phyloP scores from a whole-genome alignment of 106 monocot species.

The Agapanthus africanus region DNA sequence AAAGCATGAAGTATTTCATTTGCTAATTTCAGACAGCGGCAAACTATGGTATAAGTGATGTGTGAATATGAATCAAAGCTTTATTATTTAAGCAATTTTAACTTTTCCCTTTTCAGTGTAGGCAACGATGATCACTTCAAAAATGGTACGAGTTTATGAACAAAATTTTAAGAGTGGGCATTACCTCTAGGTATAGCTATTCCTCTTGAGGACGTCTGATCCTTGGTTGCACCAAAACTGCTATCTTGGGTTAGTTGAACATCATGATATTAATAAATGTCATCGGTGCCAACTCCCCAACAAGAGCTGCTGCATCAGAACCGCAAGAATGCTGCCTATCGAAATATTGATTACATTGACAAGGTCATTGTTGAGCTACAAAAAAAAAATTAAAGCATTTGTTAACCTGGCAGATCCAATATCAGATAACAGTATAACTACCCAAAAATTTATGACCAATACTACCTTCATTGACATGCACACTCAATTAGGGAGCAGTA shows the following conservation, averaged over 20 bases:
- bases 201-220: background rate
- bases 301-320: constrained; percentile 67
- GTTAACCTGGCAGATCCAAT: background rate
- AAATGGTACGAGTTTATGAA: background rate
- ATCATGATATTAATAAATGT: too few relatives aligned
- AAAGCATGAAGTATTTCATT: background rate
- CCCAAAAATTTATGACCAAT: background rate
- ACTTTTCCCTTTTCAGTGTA: background rate
- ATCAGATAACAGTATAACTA: background rate
- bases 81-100: background rate
- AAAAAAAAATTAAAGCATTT: background rate
- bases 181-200: constrained; percentile 5
- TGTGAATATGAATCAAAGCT: background rate
- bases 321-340: constrained; percentile 65
- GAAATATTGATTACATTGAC: constrained; percentile 91
- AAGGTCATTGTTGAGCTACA: constrained; percentile 81
- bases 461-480: background rate
- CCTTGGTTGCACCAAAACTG: too few relatives aligned
- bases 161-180: background rate
- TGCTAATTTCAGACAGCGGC: background rate
- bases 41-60: background rate
- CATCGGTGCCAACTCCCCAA: constrained; percentile 8
- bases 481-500: background rate
- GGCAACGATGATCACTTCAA: background rate
- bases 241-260: too few relatives aligned